Base-by-base conservation (phyloP, 1,284 basidiomycete species). In the Ceratobasidium sp. region DNA sequence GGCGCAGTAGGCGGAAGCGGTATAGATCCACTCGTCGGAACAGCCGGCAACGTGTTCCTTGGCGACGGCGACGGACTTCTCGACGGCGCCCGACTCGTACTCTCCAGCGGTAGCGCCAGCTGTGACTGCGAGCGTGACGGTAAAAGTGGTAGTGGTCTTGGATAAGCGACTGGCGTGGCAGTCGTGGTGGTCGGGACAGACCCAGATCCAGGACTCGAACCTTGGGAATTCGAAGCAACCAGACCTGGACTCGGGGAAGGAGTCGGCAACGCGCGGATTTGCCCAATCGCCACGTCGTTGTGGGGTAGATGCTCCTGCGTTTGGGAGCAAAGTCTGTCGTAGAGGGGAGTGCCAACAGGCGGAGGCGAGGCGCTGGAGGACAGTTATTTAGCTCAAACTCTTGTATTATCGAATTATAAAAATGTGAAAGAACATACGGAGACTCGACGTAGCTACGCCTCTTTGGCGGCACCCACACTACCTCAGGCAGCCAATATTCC, bases 281-380 rank as follows among this genome's bases (percentile, higher is more conserved):
- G 69, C 15, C 56, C 42, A 48, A 38, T 71, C 42, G 69, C 42
- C 69, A 50, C 61, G n/a, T 59, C 56, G 40, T 26, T n/a, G 12
- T 64, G 44, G 3, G 26, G 12, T 2, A 48, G n/a, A 15, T 57
- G 28, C 5, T 10, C 33, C 48, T 20, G 26, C 3, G 52, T 38
- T 40, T 46, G 54, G 13, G 68, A 56, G n/a, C 23, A 46, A 0
- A 70, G 54, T 38, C 71, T 44, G 46, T 64, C 59, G 71, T 74
- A 74, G 3, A 74, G 57, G 23, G 71, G 71, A 9, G 71, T 74
- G 46, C 59, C 59, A 7, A 26, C 69, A 20, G 62, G 62, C 1
- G 62, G 46, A n/a, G 33, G 42, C 10, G 20, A n/a, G 20, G 42
- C 40, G 38, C 42, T 65, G 38, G 6, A 6, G 62, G 15, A 62